Evolutionary conservation across 208 protist genomes (phyloP), one percentile per base, ranked within the genome.

Genomic region (Leishmania arabica): DNA sequence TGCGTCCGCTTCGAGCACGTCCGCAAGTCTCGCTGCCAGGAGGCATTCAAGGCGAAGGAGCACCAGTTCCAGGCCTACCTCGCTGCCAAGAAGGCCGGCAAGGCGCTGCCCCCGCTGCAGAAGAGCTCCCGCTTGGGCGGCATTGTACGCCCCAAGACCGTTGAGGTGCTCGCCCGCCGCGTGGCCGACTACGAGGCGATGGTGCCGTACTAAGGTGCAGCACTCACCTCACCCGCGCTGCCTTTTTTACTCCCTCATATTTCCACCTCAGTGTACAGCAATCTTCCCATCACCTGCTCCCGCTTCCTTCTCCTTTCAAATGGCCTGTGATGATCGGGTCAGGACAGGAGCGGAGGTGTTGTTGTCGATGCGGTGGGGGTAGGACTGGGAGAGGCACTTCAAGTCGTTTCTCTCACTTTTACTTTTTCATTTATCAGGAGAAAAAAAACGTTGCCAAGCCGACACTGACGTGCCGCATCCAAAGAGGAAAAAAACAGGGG

Each of bases 1-100:
- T 99, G 99, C 91, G 99, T 99, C 80, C 97, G 99, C 88, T 96
- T 99, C 83, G 99, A 99, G 93, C 99, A 99, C 95, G 94, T 99
- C 60, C 90, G 95, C 77, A 96, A 97, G 87, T 98, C 95, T 53
- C 92, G 93, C 86, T 98, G 95, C 92, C 90, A 95, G 89, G 88
- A 97, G 87, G 96, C 94, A 47, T 97, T 98, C 86, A 91, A 96
- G 86, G 82, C 89, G 88, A 95, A 96, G 88, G 83, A 93, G 91
- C 90, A 89, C 84, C 82, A 93, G 79, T 94, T 93, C 88, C 87
- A 89, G 77, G 88, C 89, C 68, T 91, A 88, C 88, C 82, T 90
- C 80, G 86, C 88, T 31, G 91, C 87, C 81, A 95, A 97, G 90
- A 95, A 95, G 92, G 89, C 84, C 73, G 94, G 94, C 77, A 95